phyloP scores from a whole-genome alignment of 768 basidiomycete genomes.

The Clitopilus passeckerianus region DNA sequence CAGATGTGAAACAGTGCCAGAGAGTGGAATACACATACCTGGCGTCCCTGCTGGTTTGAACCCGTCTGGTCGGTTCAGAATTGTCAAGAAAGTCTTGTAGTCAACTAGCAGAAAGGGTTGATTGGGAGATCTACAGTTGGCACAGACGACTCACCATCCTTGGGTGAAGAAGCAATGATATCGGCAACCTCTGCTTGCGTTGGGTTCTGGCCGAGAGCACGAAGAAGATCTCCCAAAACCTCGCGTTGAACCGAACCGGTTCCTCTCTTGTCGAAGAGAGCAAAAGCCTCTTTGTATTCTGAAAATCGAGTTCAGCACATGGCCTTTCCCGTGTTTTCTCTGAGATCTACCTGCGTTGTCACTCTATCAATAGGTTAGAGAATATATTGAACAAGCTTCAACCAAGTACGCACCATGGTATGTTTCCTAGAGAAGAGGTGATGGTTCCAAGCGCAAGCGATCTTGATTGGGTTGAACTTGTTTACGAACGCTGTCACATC shows the following conservation, averaged over 20 bases:
- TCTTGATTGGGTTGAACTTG: neutral
- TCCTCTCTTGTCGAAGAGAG: slow-evolving; percentile 96
- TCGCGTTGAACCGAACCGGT: slow-evolving; percentile 86
- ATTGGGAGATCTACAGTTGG: neutral
- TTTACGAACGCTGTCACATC: neutral
- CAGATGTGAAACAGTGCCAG: neutral
- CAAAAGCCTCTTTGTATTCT: slow-evolving; percentile 98
- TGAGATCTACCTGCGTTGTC: slow-evolving; percentile 30
- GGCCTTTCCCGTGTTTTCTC: no score
- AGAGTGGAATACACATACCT: slow-evolving; percentile 43
- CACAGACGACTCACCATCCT: slow-evolving; percentile 52
- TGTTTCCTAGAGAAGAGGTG: neutral
- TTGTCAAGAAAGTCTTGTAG: slow-evolving; percentile 86
- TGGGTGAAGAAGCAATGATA: slow-evolving; percentile 65
- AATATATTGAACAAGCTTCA: neutral
- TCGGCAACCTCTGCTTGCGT: slow-evolving; percentile 96
- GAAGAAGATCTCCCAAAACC: slow-evolving; percentile 85
- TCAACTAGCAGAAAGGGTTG: slow-evolving; percentile 51
- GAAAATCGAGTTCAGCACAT: slow-evolving; percentile 7
- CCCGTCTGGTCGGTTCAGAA: slow-evolving; percentile 92
- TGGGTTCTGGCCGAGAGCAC: slow-evolving; percentile 97
- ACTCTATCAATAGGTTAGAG: slow-evolving; percentile 17
- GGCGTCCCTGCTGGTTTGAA: slow-evolving; percentile 97
- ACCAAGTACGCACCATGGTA: neutral
- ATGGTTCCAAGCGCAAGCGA: neutral